A percentile compares a stretch with the other conserved stretches of the same genome.
phyloP scores from a whole-genome alignment of 768 basidiomycete species.

The Leucocoprinus birnbaumii region DNA sequence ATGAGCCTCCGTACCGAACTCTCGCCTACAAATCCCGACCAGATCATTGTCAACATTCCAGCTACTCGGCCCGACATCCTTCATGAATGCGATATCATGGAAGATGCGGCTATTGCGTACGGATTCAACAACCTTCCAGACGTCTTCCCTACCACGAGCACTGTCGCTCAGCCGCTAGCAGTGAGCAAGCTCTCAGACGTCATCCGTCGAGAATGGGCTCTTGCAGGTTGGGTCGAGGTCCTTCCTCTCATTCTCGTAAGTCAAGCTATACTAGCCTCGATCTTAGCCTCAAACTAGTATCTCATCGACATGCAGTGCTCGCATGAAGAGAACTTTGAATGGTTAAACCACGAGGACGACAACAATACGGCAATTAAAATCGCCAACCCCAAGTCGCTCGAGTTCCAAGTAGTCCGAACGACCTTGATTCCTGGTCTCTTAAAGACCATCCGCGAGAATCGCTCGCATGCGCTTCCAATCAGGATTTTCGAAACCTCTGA shows the following conservation, averaged over 20 bases:
- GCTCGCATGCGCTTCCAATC: constrained; percentile 88
- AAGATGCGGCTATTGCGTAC: constrained; percentile 96
- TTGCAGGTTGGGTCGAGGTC: constrained; percentile 95
- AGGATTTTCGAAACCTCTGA: constrained; percentile 94
- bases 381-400: constrained; percentile 95
- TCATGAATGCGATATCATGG: constrained; percentile 98
- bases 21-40: constrained; percentile 57
- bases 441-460: constrained; percentile 96
- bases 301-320: constrained; percentile 65
- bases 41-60: constrained; percentile 76
- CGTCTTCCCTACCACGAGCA: constrained; percentile 90
- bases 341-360: constrained; percentile 85
- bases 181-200: constrained; percentile 90
- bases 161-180: constrained; percentile 88
- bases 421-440: constrained; percentile 93
- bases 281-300: background rate
- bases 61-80: constrained; percentile 98
- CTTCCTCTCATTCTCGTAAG: constrained; percentile 89
- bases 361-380: constrained; percentile 82
- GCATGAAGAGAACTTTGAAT: constrained; percentile 96
- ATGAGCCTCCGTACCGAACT: constrained; percentile 73
- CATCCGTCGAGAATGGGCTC: constrained; percentile 86
- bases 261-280: constrained; percentile 5
- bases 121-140: constrained; percentile 96
- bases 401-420: constrained; percentile 97